Percentiles rank a stretch among this genome's conserved stretches.
Conservation (phyloP, 805 yeast genomes). For the Candida nemodendra region DNA sequence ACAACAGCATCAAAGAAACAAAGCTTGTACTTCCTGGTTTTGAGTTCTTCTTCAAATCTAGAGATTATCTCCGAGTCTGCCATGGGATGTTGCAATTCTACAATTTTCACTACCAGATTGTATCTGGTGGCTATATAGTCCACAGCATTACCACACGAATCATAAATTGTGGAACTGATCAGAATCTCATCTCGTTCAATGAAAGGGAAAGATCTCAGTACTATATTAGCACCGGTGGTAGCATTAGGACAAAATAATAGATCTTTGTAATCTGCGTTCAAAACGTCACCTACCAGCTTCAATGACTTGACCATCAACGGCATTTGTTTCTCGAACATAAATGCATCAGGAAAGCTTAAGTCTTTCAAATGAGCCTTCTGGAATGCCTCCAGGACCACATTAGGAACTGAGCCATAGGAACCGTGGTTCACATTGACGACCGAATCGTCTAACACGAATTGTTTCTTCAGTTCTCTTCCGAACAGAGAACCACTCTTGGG, state of each 20-base stretch:
- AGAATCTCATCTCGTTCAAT: constrained; percentile 51
- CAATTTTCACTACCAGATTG: constrained; percentile 36
- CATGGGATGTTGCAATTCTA: constrained; percentile 45
- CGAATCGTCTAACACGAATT: constrained; percentile 42
- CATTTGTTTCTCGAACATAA: constrained; percentile 30
- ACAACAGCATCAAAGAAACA: constrained; percentile 57
- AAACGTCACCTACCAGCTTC: constrained; percentile 38
- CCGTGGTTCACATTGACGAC: constrained; percentile 60
- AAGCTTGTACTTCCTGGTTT: constrained; percentile 33
- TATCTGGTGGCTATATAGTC: constrained; percentile 36
- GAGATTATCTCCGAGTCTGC: constrained; percentile 40
- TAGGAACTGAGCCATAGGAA: constrained; percentile 58
- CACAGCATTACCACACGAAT: constrained; percentile 53
- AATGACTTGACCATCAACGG: constrained; percentile 36
- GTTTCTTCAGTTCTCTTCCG: constrained; percentile 49
- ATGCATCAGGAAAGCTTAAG: constrained; percentile 48
- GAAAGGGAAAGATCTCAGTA: constrained; percentile 54
- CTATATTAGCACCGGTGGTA: constrained; percentile 56
- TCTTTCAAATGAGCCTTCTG: constrained; percentile 29
- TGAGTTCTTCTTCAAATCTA: constrained; percentile 31
- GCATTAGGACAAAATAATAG: constrained; percentile 60
- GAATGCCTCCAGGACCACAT: constrained; percentile 41
- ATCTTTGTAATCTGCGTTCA: constrained; percentile 46
- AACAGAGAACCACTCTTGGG: too few relatives aligned
- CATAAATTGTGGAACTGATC: constrained; percentile 49